Conservation (phyloP, 2,329 filamentous ascomycete genomes). For the Chaetothyriales sp. region DNA sequence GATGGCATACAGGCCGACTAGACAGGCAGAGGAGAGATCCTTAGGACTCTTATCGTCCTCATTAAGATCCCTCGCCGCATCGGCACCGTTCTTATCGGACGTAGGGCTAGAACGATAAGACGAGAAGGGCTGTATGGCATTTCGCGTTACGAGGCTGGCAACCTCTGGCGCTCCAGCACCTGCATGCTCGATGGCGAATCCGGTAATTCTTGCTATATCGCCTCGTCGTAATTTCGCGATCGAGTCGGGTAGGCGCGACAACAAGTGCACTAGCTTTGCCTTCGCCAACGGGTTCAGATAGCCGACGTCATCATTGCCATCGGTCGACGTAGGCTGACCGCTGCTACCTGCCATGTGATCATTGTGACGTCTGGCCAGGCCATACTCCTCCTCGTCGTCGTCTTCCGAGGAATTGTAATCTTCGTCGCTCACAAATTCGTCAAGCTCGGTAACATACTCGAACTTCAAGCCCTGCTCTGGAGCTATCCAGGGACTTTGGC, state of each 20-base stretch:
- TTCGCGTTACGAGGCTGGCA: constrained; percentile 73
- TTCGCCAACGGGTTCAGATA: constrained; percentile 75
- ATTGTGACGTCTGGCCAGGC: constrained; percentile 28
- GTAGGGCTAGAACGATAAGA: constrained; percentile 37
- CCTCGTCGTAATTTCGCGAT: constrained; percentile 64
- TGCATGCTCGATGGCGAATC: constrained; percentile 80
- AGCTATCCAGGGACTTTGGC: constrained; percentile 61
- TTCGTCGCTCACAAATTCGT: constrained; percentile 68
- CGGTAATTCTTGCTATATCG: constrained; percentile 71
- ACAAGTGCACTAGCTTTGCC: constrained; percentile 67
- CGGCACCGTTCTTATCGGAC: constrained; percentile 23
- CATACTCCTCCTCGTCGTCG: constrained; percentile 44
- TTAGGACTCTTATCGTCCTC: constrained; percentile 27
- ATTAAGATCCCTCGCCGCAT: constrained; percentile 21
- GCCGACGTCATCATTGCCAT: constrained; percentile 36
- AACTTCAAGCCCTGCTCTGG: constrained; percentile 63
- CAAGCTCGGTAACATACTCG: constrained; percentile 63
- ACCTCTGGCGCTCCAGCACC: constrained; percentile 78
- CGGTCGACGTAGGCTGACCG: constrained; percentile 13
- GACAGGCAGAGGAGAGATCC: constrained; percentile 58
- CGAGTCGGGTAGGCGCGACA: constrained; percentile 67
- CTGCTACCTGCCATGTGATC: constrained; percentile 22
- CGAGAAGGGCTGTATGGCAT: constrained; percentile 64
- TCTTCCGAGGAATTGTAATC: constrained; percentile 83
- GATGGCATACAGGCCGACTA: constrained; percentile 70